phyloP scores from a whole-genome alignment of 176 grass and related monocot species.

The Raddia distichophylla region DNA sequence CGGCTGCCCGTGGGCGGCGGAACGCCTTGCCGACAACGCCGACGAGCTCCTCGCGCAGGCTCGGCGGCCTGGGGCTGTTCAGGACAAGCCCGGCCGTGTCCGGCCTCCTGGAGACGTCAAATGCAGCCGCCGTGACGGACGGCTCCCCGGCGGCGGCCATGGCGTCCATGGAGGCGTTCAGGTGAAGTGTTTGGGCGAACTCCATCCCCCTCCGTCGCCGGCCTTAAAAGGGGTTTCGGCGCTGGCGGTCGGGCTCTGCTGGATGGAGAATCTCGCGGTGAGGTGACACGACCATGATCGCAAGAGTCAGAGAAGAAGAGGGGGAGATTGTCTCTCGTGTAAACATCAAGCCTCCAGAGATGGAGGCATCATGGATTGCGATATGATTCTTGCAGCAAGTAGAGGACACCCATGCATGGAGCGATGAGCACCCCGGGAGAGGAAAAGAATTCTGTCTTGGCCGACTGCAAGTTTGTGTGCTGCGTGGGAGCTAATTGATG shows the following conservation, averaged over 20 bases:
- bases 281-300: constrained; percentile 25
- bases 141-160: constrained; percentile 22
- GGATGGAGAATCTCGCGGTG: constrained; percentile 36
- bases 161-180: constrained; percentile 6
- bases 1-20: constrained; percentile 28
- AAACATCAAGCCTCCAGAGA: constrained; percentile 34
- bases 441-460: constrained; percentile 7
- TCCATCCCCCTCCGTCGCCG: constrained; percentile 17
- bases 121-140: constrained; percentile 26
- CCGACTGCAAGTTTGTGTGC: background rate
- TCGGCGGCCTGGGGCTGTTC: constrained; percentile 49
- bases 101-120: constrained; percentile 41
- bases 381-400: constrained; percentile 24
- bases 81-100: constrained; percentile 45
- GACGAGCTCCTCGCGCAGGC: constrained; percentile 55
- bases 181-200: constrained; percentile 83
- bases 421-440: background rate
- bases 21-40: constrained; percentile 50
- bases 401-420: constrained; percentile 30
- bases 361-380: constrained; percentile 5
- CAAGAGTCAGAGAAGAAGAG: background rate
- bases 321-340: constrained; percentile 27
- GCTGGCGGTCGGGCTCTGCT: background rate
- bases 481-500: constrained; percentile 23
- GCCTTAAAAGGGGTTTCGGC: constrained; percentile 33